Evolutionary conservation across 208 protist species (phyloP), one percentile per base, ranked within the genome.

Genomic region (Acanthamoeba comandoni): DNA sequence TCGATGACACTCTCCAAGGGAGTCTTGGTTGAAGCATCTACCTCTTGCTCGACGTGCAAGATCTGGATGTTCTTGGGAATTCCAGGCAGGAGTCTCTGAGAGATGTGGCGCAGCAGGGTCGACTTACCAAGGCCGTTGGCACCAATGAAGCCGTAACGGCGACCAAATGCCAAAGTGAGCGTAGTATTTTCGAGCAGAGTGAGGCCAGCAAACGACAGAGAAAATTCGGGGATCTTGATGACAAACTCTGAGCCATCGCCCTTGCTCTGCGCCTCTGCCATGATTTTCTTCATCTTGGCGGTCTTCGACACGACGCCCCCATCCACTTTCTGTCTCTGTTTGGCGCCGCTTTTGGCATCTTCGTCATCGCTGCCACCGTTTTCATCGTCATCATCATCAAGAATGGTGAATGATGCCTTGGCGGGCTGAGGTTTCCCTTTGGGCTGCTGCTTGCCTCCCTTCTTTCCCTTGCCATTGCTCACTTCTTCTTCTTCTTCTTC

Each of bases 31-130:
- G 90, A 84, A 51, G 91, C 95, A 29, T 67, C 52, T 12, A 98
- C 98, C 91, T 99, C 98, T 95, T 99, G 98, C 93, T 99, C 98
- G 51, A 99, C 97, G 93, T 99, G 98, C 12, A 99, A 94, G 69
- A 99, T 98, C 91, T 98, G 96, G 71, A 99, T 94, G 96, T 98
- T 97, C 24, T 95, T 95, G 29, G 98, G 98, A 29, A 99, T 98
- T 15, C 96, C 97, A 55, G 98, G 96, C 49, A 99, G 94, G 90
- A 98, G 97, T 13, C 91, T 26, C 13, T 70, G 55, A 9, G 97
- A 95, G 82, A 99, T 96, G 49, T 97, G 96, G n/a, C 97, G 96
- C 65, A 99, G 95, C 17, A 99, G 95, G 12, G 97, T 98, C 12
- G 93, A 93, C 89, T 97, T 97, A 69, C 96, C 96, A 48, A 95